Evolutionary conservation across 2,329 filamentous ascomycete species (phyloP), one percentile per base, ranked within the genome.

Genomic region (Gnomoniopsis sp.): DNA sequence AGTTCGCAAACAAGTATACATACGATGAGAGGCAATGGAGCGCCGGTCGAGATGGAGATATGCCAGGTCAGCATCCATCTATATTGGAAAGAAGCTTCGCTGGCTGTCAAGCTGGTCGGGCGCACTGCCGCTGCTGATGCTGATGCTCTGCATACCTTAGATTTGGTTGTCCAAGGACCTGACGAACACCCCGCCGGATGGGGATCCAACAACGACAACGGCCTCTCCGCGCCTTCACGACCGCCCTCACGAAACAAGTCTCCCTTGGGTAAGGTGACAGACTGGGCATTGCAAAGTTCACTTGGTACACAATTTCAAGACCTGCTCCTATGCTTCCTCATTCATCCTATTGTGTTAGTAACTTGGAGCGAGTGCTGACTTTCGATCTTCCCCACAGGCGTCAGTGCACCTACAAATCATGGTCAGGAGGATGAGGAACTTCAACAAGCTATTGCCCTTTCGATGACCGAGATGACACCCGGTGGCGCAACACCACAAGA

Each of bases 191-290:
- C 55, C 3, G 15, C 53, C 17, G 21, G 46, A 6, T 62, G 60
- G 60, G 49, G 36, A 21, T 19, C 15, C 41, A 19, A 10, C 22
- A 48, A 53, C 23, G 34, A 11, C 30, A 34, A 41, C 36, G 22
- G 69, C 49, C 77, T 78, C 58, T 74, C 73, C 30, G 79, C 81
- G 6, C 82, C 83, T 0, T 86, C 85, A 19, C 77, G 85, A 57
- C 85, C 85, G n/a, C 85, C 85, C 1, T 88, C 85, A 22, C 75
- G 84, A 69, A 79, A 79, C 63, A 77, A 77, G 65, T 87, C 85
- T 36, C 84, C 85, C 10, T 68, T 86, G 59, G 75, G 78, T 68
- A 80, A 73, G 64, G 72, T 82, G 62, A 72, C 78, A 63, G 79
- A 84, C 54, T 78, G 79, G 73, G 74, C 74, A 57, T 70, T 74